phyloP scores from a whole-genome alignment of 257 asterid genomes.

The Leonotis leonurus region DNA sequence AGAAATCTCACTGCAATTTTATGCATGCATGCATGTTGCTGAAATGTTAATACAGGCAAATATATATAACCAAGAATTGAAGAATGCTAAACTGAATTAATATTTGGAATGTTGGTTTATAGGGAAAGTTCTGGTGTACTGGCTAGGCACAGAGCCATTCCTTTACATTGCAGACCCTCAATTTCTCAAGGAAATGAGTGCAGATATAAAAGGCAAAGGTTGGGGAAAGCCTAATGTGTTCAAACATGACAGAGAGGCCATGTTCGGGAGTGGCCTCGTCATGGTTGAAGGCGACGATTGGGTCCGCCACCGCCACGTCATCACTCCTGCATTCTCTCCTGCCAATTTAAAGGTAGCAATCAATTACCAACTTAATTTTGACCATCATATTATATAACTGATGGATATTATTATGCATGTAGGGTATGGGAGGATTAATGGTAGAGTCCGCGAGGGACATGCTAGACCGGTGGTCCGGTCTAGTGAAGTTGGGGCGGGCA shows the following conservation, averaged over 20 bases:
- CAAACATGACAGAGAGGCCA: constrained; percentile 69
- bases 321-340: constrained; percentile 79
- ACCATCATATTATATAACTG: background rate
- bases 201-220: constrained; percentile 51
- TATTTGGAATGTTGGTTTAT: background rate
- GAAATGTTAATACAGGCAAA: background rate
- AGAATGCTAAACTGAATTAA: background rate
- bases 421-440: constrained; percentile 82
- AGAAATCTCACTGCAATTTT: background rate
- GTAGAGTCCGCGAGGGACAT: constrained; percentile 53
- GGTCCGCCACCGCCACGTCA: constrained; percentile 75
- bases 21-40: background rate
- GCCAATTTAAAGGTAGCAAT: constrained; percentile 59
- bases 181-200: constrained; percentile 52
- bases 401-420: background rate
- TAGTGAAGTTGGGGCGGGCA: constrained; percentile 33
- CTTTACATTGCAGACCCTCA: constrained; percentile 79
- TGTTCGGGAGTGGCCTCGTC: constrained; percentile 78
- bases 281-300: constrained; percentile 95
- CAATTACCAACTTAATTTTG: too few species aligned
- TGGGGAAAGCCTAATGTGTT: constrained; percentile 94
- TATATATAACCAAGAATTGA: background rate
- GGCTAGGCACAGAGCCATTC: constrained; percentile 94
- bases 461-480: constrained; percentile 57
- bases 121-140: constrained; percentile 76